These are phyloP conservation scores for Phytopythium helicoides DNA, from an alignment of 352 stramenopile genomes.

Conservation along the genomic window DNA sequence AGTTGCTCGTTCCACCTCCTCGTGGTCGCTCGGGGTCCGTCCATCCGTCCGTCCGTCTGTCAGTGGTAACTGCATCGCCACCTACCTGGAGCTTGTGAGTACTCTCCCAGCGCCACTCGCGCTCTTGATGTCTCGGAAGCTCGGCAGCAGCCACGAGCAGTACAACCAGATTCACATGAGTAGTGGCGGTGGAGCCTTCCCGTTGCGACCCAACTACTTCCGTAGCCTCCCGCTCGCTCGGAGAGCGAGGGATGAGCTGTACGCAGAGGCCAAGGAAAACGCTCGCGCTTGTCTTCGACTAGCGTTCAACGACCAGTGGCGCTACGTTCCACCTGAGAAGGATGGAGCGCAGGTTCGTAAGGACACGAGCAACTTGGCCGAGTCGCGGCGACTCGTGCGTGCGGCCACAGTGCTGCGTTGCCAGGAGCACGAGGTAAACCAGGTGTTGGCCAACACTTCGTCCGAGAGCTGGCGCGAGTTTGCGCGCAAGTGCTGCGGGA, in stretches of 20 bases:
- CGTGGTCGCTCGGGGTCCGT: no score
- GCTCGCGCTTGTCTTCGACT: constrained; percentile 57
- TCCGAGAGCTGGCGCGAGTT: constrained; percentile 77
- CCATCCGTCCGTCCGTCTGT: no score
- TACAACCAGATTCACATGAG: background rate
- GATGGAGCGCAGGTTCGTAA: constrained; percentile 80
- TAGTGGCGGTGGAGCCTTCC: constrained; percentile 34
- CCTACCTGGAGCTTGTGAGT: background rate
- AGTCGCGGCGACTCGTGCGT: constrained; percentile 60
- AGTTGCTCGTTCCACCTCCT: background rate
- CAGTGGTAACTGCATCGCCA: no score
- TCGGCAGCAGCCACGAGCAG: background rate
- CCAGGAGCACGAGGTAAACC: constrained; percentile 72
- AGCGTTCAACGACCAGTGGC: constrained; percentile 80
- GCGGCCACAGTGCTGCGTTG: constrained; percentile 67
- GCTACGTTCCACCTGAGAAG: constrained; percentile 76
- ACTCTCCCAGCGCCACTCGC: background rate
- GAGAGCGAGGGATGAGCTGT: constrained; percentile 55
- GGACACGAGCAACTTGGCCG: constrained; percentile 74
- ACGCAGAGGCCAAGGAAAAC: constrained; percentile 47
- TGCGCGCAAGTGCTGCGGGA: constrained; percentile 70
- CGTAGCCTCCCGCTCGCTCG: constrained; percentile 56
- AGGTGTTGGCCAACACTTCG: constrained; percentile 65
- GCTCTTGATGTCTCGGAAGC: background rate
- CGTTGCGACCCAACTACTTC: constrained; percentile 72